These are phyloP conservation scores for Diaporthe citri DNA, from an alignment of 2,329 filamentous ascomycete species.

Conservation along the genomic window DNA sequence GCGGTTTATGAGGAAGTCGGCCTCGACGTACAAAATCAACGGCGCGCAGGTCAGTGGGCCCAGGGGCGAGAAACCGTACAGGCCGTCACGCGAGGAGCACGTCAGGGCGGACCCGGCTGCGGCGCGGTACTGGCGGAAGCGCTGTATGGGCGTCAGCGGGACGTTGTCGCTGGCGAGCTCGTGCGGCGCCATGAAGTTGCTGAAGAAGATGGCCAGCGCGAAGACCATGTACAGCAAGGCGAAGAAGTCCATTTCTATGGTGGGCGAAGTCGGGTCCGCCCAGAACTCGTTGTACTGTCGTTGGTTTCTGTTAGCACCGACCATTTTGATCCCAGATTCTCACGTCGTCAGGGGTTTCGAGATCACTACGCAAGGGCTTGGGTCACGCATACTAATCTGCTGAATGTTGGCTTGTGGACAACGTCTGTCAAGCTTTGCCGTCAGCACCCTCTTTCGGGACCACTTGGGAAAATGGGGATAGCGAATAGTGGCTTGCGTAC, in stretches of 20 bases:
- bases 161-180: conserved; percentile 60
- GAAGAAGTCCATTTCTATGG: conserved; percentile 59
- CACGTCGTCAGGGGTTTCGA: conserved; percentile 12
- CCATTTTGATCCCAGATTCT: no score
- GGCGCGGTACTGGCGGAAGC: conserved; percentile 61
- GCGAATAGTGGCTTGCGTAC: conserved; percentile 50
- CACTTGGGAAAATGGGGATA: background rate
- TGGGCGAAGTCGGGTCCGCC: conserved; percentile 52
- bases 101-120: conserved; percentile 66
- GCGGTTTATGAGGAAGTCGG: conserved; percentile 65
- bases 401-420: conserved; percentile 66
- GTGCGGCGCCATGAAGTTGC: conserved; percentile 56
- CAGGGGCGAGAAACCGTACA: conserved; percentile 58
- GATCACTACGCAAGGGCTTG: background rate
- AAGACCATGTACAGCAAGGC: conserved; percentile 64
- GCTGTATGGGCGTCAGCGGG: conserved; percentile 55
- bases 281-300: conserved; percentile 63
- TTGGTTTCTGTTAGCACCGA: conserved; percentile 13
- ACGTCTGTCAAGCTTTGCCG: conserved; percentile 55
- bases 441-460: conserved; percentile 30
- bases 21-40: conserved; percentile 65
- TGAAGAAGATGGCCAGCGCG: conserved; percentile 59
- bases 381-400: conserved; percentile 54
- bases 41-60: conserved; percentile 62
- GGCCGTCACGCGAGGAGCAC: conserved; percentile 52